phyloP scores from a whole-genome alignment of 768 basidiomycete species.

The Scleroderma bovista region DNA sequence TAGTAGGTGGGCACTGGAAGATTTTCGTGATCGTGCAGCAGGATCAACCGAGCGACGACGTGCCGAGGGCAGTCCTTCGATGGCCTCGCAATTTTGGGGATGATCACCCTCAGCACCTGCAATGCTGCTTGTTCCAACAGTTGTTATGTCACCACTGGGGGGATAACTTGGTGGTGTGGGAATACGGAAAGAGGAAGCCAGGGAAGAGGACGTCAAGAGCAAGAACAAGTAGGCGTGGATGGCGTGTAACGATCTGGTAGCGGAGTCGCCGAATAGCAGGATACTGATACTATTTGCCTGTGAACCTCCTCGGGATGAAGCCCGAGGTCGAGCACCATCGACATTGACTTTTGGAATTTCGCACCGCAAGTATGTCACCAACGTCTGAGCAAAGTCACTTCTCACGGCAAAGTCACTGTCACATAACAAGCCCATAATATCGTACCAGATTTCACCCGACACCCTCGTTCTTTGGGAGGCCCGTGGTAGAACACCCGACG shows the following conservation, averaged over 20 bases:
- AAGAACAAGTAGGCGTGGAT: conserved; percentile 78
- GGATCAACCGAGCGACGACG: conserved; percentile 46
- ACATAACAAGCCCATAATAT: conserved; percentile 80
- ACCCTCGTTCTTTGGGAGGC: conserved; percentile 60
- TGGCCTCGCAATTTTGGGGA: conserved; percentile 13
- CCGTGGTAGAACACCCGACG: conserved; percentile 28
- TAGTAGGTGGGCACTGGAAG: conserved; percentile 50
- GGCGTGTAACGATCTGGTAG: conserved; percentile 71
- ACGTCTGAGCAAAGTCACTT: conserved; percentile 64
- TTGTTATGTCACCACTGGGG: conserved; percentile 24
- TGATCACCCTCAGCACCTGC: conserved; percentile 27
- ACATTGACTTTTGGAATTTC: conserved; percentile 62
- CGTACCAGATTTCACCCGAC: conserved; percentile 85
- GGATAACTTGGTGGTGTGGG: conserved; percentile 39
- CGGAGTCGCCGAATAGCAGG: conserved; percentile 52
- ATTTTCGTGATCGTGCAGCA: conserved; percentile 50
- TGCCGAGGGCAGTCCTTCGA: conserved; percentile 26
- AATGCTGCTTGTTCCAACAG: conserved; percentile 26
- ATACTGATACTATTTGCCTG: conserved; percentile 43
- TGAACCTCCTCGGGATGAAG: conserved; percentile 42
- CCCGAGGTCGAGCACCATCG: conserved; percentile 41
- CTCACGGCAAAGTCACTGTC: conserved; percentile 75
- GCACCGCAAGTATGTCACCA: conserved; percentile 70
- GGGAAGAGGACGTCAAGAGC: conserved; percentile 63
- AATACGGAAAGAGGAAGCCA: conserved; percentile 43